Evolutionary conservation across 345 rosid species (phyloP), one percentile per base, ranked within the genome.

Genomic region (Salix caprea): DNA sequence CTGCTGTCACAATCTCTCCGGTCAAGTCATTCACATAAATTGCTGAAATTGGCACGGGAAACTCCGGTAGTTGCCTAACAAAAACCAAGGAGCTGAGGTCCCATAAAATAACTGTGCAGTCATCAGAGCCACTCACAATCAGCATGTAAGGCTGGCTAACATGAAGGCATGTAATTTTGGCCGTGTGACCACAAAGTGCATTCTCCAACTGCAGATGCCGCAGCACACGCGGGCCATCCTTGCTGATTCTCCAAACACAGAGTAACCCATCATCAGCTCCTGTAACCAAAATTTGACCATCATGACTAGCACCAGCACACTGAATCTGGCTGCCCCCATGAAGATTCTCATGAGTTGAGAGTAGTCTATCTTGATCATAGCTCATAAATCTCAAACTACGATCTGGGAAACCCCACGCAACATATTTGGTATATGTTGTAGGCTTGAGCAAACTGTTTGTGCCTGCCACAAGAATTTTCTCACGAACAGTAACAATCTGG

Each of bases 91-190:
- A 87, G 78, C 99, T 88, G 75, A 96, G 99, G 81, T 96, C 98
- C 99, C 99, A 96, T 77, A 94, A 72, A 70, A 96, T 91, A 66
- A 92, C 97, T n/a, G 94, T 89, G 81, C 94, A 87, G 83, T 96
- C 99, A 80, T 92, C 98, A 28, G 99, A 96, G 65, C 99, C 99
- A 75, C 97, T 96, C 30, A 84, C 93, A 76, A 96, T 88, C 81
- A 96, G 86, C 99, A 90, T 90, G 91, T 96, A 94, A 5, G 99
- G 96, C 82, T 94, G 99, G 83, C 99, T 88, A 76, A 96, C 97
- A 80, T 87, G 89, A 80, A 96, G 89, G 83, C 99, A 96, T 32
- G 98, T 90, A 79, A 96, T 86, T 80, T 82, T 91, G 72, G 90
- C 84, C 3, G 97, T 89, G 83, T 96, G 99, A 62, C 96, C 93